Evolutionary conservation across 176 grass and related monocot species (phyloP).

Genomic region (Themeda triandra): DNA sequence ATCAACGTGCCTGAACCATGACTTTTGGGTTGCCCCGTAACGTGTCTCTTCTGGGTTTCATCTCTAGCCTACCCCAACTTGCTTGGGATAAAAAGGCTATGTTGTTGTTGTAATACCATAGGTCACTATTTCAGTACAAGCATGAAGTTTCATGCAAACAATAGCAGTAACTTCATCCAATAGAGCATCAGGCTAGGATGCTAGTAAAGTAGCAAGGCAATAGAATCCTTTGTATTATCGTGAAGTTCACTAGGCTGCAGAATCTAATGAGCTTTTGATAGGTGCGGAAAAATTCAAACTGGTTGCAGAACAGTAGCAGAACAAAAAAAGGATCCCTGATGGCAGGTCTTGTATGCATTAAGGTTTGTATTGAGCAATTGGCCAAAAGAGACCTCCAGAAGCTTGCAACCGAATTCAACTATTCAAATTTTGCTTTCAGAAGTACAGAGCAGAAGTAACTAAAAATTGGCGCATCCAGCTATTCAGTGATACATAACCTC

Average conservation of each 20-base stretch:
- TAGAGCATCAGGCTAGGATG: neutral
- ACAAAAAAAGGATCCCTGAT: neutral
- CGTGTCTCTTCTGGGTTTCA: no score
- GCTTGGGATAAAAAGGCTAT: no score
- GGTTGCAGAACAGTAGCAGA: neutral
- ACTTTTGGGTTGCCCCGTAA: no score
- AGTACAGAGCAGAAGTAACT: neutral
- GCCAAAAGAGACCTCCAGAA: neutral
- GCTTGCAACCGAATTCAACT: neutral
- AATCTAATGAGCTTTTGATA: neutral
- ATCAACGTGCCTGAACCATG: no score
- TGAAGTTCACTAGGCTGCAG: neutral
- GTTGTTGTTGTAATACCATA: neutral
- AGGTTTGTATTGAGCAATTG: neutral
- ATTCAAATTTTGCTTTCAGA: neutral
- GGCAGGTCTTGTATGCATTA: neutral
- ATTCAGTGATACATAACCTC: neutral
- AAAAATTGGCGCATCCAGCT: neutral
- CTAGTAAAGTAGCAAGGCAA: neutral
- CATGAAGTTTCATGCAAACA: slow-evolving; percentile 9
- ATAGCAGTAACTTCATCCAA: neutral
- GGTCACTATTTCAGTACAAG: neutral
- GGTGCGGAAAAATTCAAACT: neutral
- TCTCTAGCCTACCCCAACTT: no score
- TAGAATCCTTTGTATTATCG: neutral